These are phyloP conservation scores for Buxus sempervirens DNA, from an alignment of 164 flowering plant species.

Conservation along the genomic window DNA sequence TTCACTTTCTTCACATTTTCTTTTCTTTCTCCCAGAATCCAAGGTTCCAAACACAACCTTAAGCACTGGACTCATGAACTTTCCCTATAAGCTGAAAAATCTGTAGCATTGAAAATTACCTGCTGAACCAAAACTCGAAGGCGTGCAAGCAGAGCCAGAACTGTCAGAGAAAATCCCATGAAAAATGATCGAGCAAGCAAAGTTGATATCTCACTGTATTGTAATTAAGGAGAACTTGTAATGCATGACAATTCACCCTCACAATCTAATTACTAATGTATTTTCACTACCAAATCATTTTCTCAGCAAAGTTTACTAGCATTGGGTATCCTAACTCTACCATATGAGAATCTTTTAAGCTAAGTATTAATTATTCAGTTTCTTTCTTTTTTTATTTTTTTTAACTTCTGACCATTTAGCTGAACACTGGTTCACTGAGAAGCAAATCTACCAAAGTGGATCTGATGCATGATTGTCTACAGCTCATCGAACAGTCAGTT, in stretches of 20 bases:
- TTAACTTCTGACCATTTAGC: not conserved
- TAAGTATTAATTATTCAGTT: too few species aligned
- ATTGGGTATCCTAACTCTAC: not conserved
- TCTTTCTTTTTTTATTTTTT: too few species aligned
- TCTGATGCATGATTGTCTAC: too few species aligned
- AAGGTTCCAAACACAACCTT: too few species aligned
- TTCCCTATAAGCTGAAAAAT: too few species aligned
- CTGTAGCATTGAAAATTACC: slow-evolving; percentile 37
- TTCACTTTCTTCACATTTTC: too few species aligned
- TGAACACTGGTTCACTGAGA: not conserved
- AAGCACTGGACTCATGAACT: not conserved
- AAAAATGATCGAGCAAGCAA: slow-evolving; percentile 89
- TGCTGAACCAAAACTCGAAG: slow-evolving; percentile 85
- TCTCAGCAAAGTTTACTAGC: too few species aligned
- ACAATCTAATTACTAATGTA: not conserved
- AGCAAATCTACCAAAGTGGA: not conserved
- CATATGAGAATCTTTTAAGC: too few species aligned
- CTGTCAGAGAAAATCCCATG: slow-evolving; percentile 68
- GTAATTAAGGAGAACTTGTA: slow-evolving; percentile 32
- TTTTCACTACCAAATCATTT: not conserved
- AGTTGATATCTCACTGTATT: slow-evolving; percentile 59
- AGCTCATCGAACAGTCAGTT: not conserved
- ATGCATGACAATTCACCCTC: not conserved
- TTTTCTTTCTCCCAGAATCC: too few species aligned
- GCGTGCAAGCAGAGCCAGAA: slow-evolving; percentile 74